Evolutionary conservation across 139 green algal genomes (phyloP).

Genomic region (Coelastrella sp.): DNA sequence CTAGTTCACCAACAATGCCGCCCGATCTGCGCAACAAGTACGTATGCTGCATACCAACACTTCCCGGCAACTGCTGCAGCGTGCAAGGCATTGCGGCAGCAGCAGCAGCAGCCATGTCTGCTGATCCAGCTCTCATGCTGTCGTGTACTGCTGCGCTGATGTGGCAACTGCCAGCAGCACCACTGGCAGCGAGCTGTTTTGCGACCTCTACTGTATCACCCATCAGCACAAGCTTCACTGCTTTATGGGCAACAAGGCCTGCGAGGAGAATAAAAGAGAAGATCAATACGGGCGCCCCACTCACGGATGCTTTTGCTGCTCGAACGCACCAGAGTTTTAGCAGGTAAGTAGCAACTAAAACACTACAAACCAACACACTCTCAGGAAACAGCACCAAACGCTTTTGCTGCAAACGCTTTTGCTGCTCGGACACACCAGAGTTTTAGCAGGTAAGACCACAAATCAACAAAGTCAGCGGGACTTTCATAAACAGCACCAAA

Average conservation of each 20-base stretch:
- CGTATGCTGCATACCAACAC: not conserved
- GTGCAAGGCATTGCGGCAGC: constrained; percentile 26
- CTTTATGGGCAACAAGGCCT: constrained; percentile 46
- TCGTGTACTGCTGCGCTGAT: constrained; percentile 20
- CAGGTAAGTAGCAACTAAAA: too few species aligned
- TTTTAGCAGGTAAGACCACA: too few species aligned
- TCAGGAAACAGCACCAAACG: too few species aligned
- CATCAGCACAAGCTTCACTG: constrained; percentile 42
- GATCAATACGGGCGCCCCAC: too few species aligned
- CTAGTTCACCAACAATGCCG: not conserved
- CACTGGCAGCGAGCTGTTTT: constrained; percentile 12
- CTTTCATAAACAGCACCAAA: too few species aligned
- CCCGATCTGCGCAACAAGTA: constrained; percentile 30
- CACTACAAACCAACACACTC: too few species aligned
- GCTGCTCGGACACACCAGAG: too few species aligned
- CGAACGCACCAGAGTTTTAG: too few species aligned
- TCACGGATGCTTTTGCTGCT: too few species aligned
- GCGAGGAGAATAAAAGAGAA: not conserved
- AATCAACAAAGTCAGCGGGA: too few species aligned
- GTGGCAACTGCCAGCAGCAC: not conserved
- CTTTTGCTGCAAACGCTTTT: too few species aligned
- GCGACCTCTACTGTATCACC: constrained; percentile 47
- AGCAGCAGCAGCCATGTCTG: not conserved
- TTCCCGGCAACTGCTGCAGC: constrained; percentile 25
- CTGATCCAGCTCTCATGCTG: not conserved